Conservation (phyloP, 2,329 filamentous ascomycete genomes). For the Pyricularia sp. region DNA sequence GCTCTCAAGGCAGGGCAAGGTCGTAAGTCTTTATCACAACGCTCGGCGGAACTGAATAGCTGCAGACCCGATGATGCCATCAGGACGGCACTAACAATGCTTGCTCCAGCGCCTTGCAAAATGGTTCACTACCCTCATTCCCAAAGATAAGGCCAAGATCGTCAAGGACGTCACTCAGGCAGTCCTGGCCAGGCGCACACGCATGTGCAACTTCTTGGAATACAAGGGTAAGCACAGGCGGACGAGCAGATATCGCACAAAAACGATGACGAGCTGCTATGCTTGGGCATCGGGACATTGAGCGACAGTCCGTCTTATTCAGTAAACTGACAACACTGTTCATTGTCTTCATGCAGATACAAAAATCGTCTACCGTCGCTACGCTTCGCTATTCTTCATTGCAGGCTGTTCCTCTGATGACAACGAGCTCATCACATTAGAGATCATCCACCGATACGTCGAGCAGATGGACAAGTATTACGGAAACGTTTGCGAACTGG, state of each 20-base stretch:
- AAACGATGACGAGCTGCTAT: background rate
- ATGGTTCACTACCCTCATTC: conserved; percentile 97
- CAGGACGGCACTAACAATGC: background rate
- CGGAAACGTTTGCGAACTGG: conserved; percentile 97
- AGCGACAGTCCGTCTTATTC: background rate
- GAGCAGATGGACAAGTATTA: conserved; percentile 99
- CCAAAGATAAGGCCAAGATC: conserved; percentile 98
- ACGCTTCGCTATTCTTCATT: conserved; percentile 98
- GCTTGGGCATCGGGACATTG: background rate
- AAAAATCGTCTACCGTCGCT: conserved; percentile 97
- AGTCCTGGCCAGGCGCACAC: conserved; percentile 86
- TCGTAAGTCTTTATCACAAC: conserved; percentile 53
- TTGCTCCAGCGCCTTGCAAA: conserved; percentile 81
- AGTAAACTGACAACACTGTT: background rate
- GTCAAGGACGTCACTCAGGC: conserved; percentile 99
- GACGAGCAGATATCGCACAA: background rate
- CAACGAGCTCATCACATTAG: conserved; percentile 95
- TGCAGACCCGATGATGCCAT: background rate
- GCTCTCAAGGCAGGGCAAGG: conserved; percentile 96
- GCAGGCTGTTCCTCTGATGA: conserved; percentile 94
- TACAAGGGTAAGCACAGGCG: conserved; percentile 68
- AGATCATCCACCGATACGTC: conserved; percentile 98
- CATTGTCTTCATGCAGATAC: conserved; percentile 55
- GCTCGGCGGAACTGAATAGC: background rate
- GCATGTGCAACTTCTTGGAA: conserved; percentile 99